Evolutionary conservation across 129 eudicot genomes (phyloP).

Genomic region (Pseudognaphalium luteoalbum): DNA sequence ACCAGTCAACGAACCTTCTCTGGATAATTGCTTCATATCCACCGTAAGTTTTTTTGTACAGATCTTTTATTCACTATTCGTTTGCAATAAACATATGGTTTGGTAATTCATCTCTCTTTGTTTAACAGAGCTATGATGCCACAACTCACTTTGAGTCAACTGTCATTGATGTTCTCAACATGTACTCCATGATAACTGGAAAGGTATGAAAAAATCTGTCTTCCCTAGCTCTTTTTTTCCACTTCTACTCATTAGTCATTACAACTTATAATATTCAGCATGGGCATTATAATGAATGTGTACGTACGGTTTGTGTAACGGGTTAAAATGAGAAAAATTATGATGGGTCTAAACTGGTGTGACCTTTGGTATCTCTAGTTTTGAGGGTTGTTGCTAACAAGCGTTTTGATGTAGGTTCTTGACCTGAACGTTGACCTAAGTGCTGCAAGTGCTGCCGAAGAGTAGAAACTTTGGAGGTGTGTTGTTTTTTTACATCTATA

Average conservation of each 20-base stretch:
- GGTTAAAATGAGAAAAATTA: not conserved
- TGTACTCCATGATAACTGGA: constrained; percentile 93
- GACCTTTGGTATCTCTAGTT: not conserved
- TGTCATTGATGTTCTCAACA: constrained; percentile 85
- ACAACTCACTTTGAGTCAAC: constrained; percentile 99
- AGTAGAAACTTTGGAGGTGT: constrained; percentile 40
- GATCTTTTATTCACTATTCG: not conserved
- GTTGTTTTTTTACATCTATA: constrained; percentile 13
- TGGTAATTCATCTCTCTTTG: constrained; percentile 21
- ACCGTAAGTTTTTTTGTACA: constrained; percentile 43
- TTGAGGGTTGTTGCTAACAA: constrained; percentile 4
- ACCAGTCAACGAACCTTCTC: constrained; percentile 87
- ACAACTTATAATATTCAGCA: not conserved
- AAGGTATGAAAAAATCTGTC: constrained; percentile 52
- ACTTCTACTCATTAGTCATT: not conserved
- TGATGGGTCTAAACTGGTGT: not conserved
- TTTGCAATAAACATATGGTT: not conserved
- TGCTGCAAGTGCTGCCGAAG: constrained; percentile 99
- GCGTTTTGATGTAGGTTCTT: constrained; percentile 51
- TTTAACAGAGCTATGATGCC: constrained; percentile 87
- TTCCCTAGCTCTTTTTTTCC: not conserved
- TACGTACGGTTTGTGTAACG: not conserved
- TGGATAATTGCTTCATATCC: constrained; percentile 89
- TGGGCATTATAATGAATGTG: not conserved
- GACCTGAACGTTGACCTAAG: constrained; percentile 88